A percentile compares a stretch with the other conserved stretches of the same genome.
Evolutionary conservation across 257 asterid species (phyloP).

Genomic region (Nicotiana obtusifolia): DNA sequence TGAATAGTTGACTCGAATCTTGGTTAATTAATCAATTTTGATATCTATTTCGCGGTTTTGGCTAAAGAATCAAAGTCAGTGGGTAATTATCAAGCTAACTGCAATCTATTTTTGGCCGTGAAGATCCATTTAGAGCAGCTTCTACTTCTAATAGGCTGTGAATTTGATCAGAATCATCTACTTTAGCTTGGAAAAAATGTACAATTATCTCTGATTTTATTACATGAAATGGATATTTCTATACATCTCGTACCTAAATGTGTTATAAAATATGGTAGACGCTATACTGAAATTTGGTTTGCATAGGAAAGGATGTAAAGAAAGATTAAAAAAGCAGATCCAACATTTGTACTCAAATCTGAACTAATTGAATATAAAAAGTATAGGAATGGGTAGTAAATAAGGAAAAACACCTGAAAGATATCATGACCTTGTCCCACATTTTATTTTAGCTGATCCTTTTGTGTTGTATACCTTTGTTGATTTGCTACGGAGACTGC

Average conservation of each 20-base stretch:
- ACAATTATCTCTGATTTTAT: neutral
- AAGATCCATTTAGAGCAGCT: neutral
- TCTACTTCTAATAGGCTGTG: neutral
- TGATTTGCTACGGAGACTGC: neutral
- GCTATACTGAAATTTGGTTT: neutral
- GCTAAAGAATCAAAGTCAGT: neutral
- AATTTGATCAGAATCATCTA: neutral
- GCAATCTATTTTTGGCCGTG: neutral
- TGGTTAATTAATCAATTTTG: neutral
- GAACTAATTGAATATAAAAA: slow-evolving; percentile 1
- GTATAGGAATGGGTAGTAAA: neutral
- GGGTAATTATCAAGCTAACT: neutral
- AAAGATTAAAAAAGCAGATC: neutral
- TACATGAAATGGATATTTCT: neutral
- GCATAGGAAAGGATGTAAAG: neutral
- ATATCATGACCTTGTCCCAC: neutral
- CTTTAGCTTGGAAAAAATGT: neutral
- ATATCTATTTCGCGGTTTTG: neutral
- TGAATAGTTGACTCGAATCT: neutral
- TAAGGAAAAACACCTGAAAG: neutral
- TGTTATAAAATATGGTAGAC: neutral
- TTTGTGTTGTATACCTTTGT: neutral
- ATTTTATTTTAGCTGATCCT: neutral
- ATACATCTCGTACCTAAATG: neutral
- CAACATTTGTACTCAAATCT: neutral